These are phyloP conservation scores for Cladosporium sp. DNA, from an alignment of 2,329 filamentous ascomycete genomes.

Conservation along the genomic window DNA sequence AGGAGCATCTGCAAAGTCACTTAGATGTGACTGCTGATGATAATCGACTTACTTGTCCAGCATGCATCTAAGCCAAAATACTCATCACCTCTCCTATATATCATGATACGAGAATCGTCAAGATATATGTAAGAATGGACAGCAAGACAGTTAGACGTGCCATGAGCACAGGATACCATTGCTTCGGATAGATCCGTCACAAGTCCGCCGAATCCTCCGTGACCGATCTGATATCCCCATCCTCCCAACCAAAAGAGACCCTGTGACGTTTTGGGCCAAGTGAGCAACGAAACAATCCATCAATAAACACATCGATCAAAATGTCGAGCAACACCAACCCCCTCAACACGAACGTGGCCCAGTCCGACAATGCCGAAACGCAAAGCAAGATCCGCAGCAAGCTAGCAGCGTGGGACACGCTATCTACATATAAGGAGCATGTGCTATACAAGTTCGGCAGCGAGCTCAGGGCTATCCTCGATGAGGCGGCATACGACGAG, in stretches of 20 bases:
- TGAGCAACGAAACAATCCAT: not conserved
- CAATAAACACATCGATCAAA: not conserved
- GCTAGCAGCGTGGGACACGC: slow-evolving; percentile 26
- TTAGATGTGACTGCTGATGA: not conserved
- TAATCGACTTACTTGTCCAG: not conserved
- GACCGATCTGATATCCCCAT: slow-evolving; percentile 2
- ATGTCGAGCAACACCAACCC: not conserved
- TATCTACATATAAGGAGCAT: slow-evolving; percentile 27
- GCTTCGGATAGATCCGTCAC: not conserved
- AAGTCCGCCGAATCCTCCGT: not conserved
- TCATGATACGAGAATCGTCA: not conserved
- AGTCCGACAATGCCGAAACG: not conserved
- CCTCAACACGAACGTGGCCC: not conserved
- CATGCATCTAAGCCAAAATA: not conserved
- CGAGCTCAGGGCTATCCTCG: slow-evolving; percentile 59
- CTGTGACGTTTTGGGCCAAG: not conserved
- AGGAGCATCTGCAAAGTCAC: not conserved
- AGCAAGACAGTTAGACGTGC: too few relatives aligned
- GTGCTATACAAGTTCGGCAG: slow-evolving; percentile 50
- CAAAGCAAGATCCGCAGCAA: not conserved
- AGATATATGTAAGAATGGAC: not conserved
- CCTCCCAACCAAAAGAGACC: not conserved
- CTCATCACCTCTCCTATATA: not conserved
- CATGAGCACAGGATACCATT: not conserved
- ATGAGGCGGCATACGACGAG: slow-evolving; percentile 64